Conservation (phyloP, 208 protist genomes). For the Tetramitus jugosus region DNA sequence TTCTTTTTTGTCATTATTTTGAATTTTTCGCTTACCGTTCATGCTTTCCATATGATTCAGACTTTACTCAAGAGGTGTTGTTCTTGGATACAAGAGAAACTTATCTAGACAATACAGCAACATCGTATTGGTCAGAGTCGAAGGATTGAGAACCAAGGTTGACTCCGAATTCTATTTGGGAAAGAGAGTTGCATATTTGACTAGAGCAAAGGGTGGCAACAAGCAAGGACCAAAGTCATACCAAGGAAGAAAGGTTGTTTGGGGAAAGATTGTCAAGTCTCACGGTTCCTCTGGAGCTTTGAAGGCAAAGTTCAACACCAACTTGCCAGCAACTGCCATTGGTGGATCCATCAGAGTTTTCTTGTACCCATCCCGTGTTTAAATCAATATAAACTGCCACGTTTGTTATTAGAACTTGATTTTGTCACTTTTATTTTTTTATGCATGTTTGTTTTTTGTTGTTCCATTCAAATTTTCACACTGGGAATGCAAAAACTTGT, state of each 20-base stretch:
- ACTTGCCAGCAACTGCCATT: constrained; percentile 89
- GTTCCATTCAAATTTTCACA: too few relatives aligned
- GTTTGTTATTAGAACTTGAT: too few relatives aligned
- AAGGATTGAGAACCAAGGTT: constrained; percentile 88
- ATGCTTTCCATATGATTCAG: neutral
- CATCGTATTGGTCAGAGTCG: constrained; percentile 85
- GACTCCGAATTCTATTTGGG: constrained; percentile 95
- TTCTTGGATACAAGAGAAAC: constrained; percentile 59
- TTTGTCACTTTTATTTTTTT: too few relatives aligned
- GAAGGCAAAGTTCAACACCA: constrained; percentile 90
- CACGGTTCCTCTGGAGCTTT: constrained; percentile 95
- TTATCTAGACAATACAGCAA: constrained; percentile 84
- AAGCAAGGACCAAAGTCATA: constrained; percentile 20
- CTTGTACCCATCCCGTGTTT: constrained; percentile 93
- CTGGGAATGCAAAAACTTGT: too few relatives aligned
- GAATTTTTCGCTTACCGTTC: too few relatives aligned
- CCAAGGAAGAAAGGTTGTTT: constrained; percentile 64
- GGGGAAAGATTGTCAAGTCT: constrained; percentile 88
- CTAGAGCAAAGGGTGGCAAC: constrained; percentile 55
- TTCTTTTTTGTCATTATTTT: too few relatives aligned
- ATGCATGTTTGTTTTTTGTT: too few relatives aligned
- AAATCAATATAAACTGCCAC: too few relatives aligned
- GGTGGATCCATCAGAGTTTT: constrained; percentile 90
- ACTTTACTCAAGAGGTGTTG: neutral
- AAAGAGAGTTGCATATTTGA: constrained; percentile 96